phyloP scores from a whole-genome alignment of 2,329 filamentous ascomycete species.

The Aspergillus fijiensis region DNA sequence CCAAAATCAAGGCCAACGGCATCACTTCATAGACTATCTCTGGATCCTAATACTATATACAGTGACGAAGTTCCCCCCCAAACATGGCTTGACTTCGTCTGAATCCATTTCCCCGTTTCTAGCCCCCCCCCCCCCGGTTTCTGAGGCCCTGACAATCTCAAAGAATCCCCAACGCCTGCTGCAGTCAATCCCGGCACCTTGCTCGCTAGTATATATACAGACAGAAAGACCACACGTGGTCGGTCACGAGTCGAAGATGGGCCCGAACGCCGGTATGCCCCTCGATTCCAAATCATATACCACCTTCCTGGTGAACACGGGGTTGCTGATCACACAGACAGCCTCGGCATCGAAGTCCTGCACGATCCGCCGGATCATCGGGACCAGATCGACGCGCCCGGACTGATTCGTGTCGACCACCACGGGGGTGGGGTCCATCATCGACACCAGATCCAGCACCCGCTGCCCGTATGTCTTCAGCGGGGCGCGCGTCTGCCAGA shows the following conservation, averaged over 20 bases:
- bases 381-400: conserved; percentile 62
- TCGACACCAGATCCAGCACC: conserved; percentile 57
- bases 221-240: conserved; percentile 13
- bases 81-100: background rate
- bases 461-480: conserved; percentile 60
- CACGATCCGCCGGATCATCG: conserved; percentile 54
- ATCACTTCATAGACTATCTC: background rate
- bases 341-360: conserved; percentile 58
- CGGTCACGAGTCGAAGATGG: conserved; percentile 67
- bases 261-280: conserved; percentile 67
- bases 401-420: conserved; percentile 64
- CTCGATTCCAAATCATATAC: conserved; percentile 67
- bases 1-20: background rate
- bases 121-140: background rate
- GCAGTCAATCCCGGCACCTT: background rate
- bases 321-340: conserved; percentile 72
- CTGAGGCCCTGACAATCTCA: background rate
- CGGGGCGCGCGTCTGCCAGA: conserved; percentile 68
- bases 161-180: background rate
- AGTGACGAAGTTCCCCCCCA: background rate
- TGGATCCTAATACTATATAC: background rate
- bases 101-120: background rate
- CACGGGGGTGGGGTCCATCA: conserved; percentile 61
- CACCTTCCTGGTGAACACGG: conserved; percentile 64
- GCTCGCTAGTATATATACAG: background rate